Evolutionary conservation across 176 grass and related monocot genomes (phyloP), one percentile per base, ranked within the genome.

Genomic region (Oryza meridionalis): DNA sequence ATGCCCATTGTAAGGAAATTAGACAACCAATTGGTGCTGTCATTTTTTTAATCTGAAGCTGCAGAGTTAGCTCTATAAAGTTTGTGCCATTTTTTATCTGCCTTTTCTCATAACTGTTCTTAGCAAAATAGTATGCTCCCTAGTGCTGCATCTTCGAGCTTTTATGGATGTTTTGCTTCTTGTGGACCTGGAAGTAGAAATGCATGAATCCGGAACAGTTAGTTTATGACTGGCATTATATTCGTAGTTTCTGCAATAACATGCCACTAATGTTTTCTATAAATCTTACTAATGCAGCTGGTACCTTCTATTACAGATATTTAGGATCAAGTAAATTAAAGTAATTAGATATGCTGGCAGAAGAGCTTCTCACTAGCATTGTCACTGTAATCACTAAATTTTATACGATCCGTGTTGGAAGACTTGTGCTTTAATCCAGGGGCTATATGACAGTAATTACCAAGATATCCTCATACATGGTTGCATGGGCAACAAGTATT

Each of bases 251-350:
- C 17, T 79, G 62, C 68, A 69, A 50, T 21, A 22, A 70, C 66
- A 14, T 59, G 13, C 45, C 35, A 49, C 33, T 81, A 44, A 71
- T 4, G 8, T 59, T 59, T 59, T 9, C 55, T 59, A 9, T 59
- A 64, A 72, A 19, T 59, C 10, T 65, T 45, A 49, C 43, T 77
- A 51, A 71, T 2, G 8, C 13, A 6, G 6, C 44, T 38, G 31
- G 4, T 76, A 37, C 64, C 45, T 82, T 75, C 32, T 17, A 16
- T 74, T 84, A 71, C 88, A 99, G 96, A 81, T 99, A 96, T 75
- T 99, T 8, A 94, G 82, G 73, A 99, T 99, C 22, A 99, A 99
- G 86, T 93, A 99, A 72, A 99, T 99, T 70, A 35, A 35, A 99
- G 88, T 89, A 86, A 86, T 81, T n/a, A 83, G 67, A 80, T 63